Conservation (phyloP, 2,329 filamentous ascomycete genomes). For the Colletotrichum eleusines region DNA sequence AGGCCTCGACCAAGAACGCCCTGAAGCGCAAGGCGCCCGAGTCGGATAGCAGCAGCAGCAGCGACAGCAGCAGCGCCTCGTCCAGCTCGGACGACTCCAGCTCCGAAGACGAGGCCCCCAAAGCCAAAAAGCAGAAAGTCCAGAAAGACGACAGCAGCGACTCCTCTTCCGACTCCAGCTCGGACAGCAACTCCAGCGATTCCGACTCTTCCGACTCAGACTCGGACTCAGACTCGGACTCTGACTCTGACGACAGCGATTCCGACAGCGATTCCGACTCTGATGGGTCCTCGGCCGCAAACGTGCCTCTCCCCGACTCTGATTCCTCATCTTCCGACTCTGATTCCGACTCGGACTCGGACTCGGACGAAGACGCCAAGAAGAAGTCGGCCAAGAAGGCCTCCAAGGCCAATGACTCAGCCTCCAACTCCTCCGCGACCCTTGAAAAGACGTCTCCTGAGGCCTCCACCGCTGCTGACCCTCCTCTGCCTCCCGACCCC, state of each 20-base stretch:
- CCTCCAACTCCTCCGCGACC: slow-evolving; percentile 59
- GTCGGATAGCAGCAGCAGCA: slow-evolving; percentile 43
- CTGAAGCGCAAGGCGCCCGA: slow-evolving; percentile 58
- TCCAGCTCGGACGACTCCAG: slow-evolving; percentile 53
- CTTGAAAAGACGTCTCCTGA: slow-evolving; percentile 63
- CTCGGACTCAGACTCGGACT: slow-evolving; percentile 49
- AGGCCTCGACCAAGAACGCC: slow-evolving; percentile 45
- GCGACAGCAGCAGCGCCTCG: slow-evolving; percentile 47
- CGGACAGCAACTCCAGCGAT: slow-evolving; percentile 49
- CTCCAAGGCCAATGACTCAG: slow-evolving; percentile 51
- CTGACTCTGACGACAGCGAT: slow-evolving; percentile 33
- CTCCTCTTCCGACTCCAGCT: slow-evolving; percentile 54
- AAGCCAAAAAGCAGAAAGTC: slow-evolving; percentile 65
- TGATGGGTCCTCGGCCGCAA: slow-evolving; percentile 52
- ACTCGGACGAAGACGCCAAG: slow-evolving; percentile 43
- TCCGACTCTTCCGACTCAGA: slow-evolving; percentile 38
- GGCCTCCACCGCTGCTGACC: slow-evolving; percentile 50
- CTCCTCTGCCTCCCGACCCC: slow-evolving; percentile 67
- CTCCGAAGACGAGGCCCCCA: slow-evolving; percentile 60
- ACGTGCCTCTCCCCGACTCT: slow-evolving; percentile 57
- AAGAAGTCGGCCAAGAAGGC: slow-evolving; percentile 43
- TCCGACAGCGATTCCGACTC: slow-evolving; percentile 50
- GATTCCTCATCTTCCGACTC: slow-evolving; percentile 48
- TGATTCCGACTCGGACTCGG: slow-evolving; percentile 45
- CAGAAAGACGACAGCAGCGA: slow-evolving; percentile 49